Evolutionary conservation across 1,284 basidiomycete genomes (phyloP), one percentile per base, ranked within the genome.

Genomic region (Coriolopsis trogii): DNA sequence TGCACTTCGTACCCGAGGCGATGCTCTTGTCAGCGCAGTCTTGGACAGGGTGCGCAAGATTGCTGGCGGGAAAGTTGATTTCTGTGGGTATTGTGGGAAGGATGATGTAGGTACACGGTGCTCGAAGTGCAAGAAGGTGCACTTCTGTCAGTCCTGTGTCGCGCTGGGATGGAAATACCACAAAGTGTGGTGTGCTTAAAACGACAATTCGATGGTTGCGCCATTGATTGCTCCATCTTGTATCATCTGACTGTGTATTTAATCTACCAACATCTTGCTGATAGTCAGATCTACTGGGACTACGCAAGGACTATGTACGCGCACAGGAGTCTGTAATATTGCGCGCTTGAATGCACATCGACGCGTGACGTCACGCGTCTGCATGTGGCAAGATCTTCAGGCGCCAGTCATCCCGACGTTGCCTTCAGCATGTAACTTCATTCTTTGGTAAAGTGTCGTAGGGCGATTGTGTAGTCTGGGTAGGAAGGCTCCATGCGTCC

Each of bases 21-120:
- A 63, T 15, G 45, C 41, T 4, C 36, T 63, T 23, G 53, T 43
- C n/a, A 30, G 45, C 6, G 39, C 44, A 18, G 62, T 59, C 20
- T 20, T 63, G 49, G 49, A 31, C n/a, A 53, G 60, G 2, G 6
- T 63, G 31, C 36, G 25, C 6, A 52, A 43, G n/a, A 34, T 63
- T 34, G 60, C 53, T 13, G 37, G 38, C n/a, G 60, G 58, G 15
- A 13, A 59, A 20, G 62, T 55, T 31, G 30, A 36, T 20, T 62
- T 63, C 41, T 62, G 62, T 37, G 46, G 54, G 41, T 61, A 62
- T 33, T 63, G 60, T 38, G 62, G 62, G 24, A 60, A 53, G 49
- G 58, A 51, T 13, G 55, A 45, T 3, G 59, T 61, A 23, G 44
- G 56, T 15, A 39, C 52, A 48, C 55, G 55, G 12, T 63, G 60